Evolutionary conservation across 371 early-diverging fungal genomes (phyloP), one percentile per base, ranked within the genome.

Genomic region (Mortierella sp.): DNA sequence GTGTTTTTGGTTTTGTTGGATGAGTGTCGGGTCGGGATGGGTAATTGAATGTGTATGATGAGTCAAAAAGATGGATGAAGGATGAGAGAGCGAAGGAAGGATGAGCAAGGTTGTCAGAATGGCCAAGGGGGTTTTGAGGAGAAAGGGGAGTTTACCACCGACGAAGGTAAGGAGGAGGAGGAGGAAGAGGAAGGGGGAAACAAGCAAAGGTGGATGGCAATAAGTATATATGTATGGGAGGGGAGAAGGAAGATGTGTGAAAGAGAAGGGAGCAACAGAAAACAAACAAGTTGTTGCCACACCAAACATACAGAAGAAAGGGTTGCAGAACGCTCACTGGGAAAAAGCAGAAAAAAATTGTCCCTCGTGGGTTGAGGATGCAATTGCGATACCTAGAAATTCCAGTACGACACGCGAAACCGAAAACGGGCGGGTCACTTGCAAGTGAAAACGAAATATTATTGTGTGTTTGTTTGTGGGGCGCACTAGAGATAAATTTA

Each of bases 391-490:
- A 27, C 46, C 71, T 48, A 71, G 48, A 44, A 71, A 43, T 46
- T 38, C 44, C 71, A 71, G 8, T 11, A 68, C 68, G 68, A 32
- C 65, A 65, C 65, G 65, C 38, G 65, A 18, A 14, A 24, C n/a
- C n/a, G n/a, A n/a, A n/a, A n/a, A n/a, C n/a, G n/a, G n/a, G n/a
- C n/a, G n/a, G n/a, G n/a, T n/a, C n/a, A n/a, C n/a, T n/a, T n/a
- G n/a, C n/a, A n/a, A n/a, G n/a, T n/a, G 32, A 54, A 54, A 54
- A 63, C 41, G 38, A 21, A 48, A 75, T 81, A 51, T 72, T 72
- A 27, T 63, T 72, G 35, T 35, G 35, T 35, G 46, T 41, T n/a
- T 68, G 3, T 2, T 29, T 60, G 27, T n/a, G 14, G 14, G 60
- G 11, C 32, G 55, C 16, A 32, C 32, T 32, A 32, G 32, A 32